Percentiles rank a stretch among this genome's conserved stretches.
Evolutionary conservation across 1,139 yeast species (phyloP).

Genomic region (Taphrina pruni): DNA sequence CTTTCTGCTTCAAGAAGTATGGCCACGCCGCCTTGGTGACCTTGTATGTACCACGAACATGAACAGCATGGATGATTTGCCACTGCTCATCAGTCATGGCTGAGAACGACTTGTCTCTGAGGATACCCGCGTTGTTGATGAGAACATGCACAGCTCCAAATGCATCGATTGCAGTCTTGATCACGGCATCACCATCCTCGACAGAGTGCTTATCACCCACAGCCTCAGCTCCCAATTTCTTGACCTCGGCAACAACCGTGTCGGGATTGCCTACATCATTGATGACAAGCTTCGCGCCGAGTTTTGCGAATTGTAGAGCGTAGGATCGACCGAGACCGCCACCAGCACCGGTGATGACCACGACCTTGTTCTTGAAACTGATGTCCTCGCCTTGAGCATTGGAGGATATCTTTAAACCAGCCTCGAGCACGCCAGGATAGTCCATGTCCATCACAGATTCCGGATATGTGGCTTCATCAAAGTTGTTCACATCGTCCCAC

Average conservation of each 20-base stretch:
- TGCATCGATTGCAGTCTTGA: slow-evolving; percentile 74
- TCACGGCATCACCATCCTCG: slow-evolving; percentile 73
- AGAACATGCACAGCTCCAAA: slow-evolving; percentile 87
- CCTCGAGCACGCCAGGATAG: slow-evolving; percentile 52
- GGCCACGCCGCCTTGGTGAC: slow-evolving; percentile 95
- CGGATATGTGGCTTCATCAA: slow-evolving; percentile 74
- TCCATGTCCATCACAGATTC: slow-evolving; percentile 53
- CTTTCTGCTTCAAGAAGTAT: slow-evolving; percentile 72
- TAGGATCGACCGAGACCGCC: slow-evolving; percentile 93
- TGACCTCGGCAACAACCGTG: slow-evolving; percentile 77
- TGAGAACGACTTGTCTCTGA: slow-evolving; percentile 85
- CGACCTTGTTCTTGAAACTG: slow-evolving; percentile 80
- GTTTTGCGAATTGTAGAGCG: slow-evolving; percentile 80
- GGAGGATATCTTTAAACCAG: slow-evolving; percentile 52
- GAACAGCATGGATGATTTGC: slow-evolving; percentile 81
- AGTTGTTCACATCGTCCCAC: slow-evolving; percentile 69
- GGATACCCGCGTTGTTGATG: slow-evolving; percentile 91
- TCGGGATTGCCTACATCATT: slow-evolving; percentile 81
- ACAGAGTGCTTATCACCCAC: slow-evolving; percentile 82
- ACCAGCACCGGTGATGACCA: slow-evolving; percentile 93
- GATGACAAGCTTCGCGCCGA: slow-evolving; percentile 94
- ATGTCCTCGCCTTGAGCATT: slow-evolving; percentile 64
- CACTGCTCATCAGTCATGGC: slow-evolving; percentile 87
- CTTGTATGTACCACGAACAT: slow-evolving; percentile 78
- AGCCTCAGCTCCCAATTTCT: slow-evolving; percentile 76